phyloP scores from a whole-genome alignment of 2,329 filamentous ascomycete genomes.

The Immersiporthe knoxdaviesiana region DNA sequence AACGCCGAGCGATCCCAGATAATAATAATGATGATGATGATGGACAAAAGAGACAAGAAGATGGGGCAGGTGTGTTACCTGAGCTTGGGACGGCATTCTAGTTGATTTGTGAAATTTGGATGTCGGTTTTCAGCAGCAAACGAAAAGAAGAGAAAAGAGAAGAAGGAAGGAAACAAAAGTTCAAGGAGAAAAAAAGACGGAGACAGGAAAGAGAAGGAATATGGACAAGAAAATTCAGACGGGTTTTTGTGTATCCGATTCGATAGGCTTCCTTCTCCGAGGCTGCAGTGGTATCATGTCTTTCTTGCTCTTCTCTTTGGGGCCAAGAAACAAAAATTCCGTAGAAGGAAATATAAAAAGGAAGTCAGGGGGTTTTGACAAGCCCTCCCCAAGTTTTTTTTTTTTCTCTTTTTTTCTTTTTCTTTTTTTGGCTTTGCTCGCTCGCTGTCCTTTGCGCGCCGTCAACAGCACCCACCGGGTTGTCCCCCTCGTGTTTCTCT shows the following conservation, averaged over 20 bases:
- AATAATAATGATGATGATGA: slow-evolving; percentile 9
- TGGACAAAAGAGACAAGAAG: slow-evolving; percentile 20
- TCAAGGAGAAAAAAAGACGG: slow-evolving; percentile 2
- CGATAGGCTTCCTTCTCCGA: slow-evolving; percentile 30
- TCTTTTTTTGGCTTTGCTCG: too few relatives aligned
- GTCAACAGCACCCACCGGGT: slow-evolving; percentile 10
- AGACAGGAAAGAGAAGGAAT: slow-evolving; percentile 17
- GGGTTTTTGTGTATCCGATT: slow-evolving; percentile 16
- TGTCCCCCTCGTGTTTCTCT: background rate
- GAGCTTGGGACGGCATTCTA: background rate
- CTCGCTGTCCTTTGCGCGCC: slow-evolving; percentile 1
- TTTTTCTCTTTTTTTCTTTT: too few relatives aligned
- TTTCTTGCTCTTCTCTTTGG: slow-evolving; percentile 18
- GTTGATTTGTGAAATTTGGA: background rate
- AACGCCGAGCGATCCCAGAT: slow-evolving; percentile 15
- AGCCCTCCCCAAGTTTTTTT: background rate
- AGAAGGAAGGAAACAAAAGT: slow-evolving; percentile 2
- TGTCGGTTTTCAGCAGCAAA: background rate
- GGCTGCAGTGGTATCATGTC: slow-evolving; percentile 32
- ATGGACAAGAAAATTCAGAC: slow-evolving; percentile 25
- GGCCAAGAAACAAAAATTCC: slow-evolving; percentile 26
- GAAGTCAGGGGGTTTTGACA: background rate
- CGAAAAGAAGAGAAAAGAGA: background rate
- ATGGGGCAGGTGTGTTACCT: background rate
- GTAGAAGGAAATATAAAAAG: slow-evolving; percentile 10